Conservation (phyloP, 768 basidiomycete genomes). For the Leccinum subgranulosum region DNA sequence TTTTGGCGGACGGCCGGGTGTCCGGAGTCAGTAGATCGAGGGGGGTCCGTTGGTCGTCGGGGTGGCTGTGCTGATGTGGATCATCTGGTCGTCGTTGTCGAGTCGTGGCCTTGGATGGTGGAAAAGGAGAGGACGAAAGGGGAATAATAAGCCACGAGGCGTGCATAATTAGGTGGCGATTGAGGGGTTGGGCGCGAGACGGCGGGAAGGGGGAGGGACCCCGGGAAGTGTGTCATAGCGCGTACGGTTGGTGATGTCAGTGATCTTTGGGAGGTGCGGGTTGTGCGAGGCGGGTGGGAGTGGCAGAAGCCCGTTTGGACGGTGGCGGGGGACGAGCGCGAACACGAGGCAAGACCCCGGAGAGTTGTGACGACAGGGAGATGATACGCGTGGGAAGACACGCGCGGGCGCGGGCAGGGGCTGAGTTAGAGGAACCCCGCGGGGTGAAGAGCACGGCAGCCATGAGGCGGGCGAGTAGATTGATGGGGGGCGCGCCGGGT, state of each 20-base stretch:
- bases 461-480: conserved; percentile 21
- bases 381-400: conserved; percentile 14
- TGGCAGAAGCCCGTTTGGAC: background rate
- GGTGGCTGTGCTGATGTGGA: conserved; percentile 3
- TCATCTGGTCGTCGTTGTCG: background rate
- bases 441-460: conserved; percentile 6
- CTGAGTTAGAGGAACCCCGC: background rate
- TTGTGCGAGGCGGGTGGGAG: conserved; percentile 13
- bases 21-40: conserved; percentile 6
- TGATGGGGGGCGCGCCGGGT: background rate
- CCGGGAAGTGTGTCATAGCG: background rate
- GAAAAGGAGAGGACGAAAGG: background rate
- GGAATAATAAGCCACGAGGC: background rate
- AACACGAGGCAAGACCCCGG: conserved; percentile 32
- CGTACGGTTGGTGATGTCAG: conserved; percentile 10
- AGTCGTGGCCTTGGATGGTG: background rate
- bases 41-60: background rate
- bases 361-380: conserved; percentile 7
- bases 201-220: background rate
- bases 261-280: conserved; percentile 10
- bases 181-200: background rate
- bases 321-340: conserved; percentile 18
- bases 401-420: conserved; percentile 1
- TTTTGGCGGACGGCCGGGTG: conserved; percentile 3
- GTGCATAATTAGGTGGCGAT: background rate